A percentile compares a stretch with the other conserved stretches of the same genome.
Conservation (phyloP, 768 basidiomycete species). For the Coprinopsis sp. region DNA sequence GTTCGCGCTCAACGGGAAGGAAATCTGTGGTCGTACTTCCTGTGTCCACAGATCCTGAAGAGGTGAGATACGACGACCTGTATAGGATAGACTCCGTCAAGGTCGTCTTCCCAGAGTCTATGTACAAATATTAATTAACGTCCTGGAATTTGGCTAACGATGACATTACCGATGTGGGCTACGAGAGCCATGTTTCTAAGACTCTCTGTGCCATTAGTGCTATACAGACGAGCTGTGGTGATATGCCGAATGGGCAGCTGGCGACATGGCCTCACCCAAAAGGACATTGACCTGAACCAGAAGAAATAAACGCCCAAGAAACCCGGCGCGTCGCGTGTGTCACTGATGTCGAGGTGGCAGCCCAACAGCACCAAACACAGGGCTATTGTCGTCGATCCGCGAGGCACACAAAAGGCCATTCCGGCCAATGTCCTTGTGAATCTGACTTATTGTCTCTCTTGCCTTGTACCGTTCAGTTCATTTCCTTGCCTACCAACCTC, state of each 20-base stretch:
- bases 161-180: constrained; percentile 74
- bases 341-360: background rate
- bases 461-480: constrained; percentile 6
- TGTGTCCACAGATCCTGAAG: constrained; percentile 80
- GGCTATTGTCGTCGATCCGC: constrained; percentile 10
- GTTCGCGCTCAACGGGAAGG: constrained; percentile 81
- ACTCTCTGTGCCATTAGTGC: constrained; percentile 38
- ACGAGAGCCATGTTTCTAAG: constrained; percentile 80
- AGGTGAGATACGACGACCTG: constrained; percentile 64
- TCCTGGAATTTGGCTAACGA: constrained; percentile 4
- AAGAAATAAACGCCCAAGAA: too few species aligned
- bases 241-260: background rate
- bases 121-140: constrained; percentile 3
- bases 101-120: constrained; percentile 89
- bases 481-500: constrained; percentile 15
- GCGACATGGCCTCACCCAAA: constrained; percentile 6
- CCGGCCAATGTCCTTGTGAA: too few species aligned
- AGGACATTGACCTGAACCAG: constrained; percentile 3
- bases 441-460: too few species aligned
- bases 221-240: constrained; percentile 21
- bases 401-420: too few species aligned
- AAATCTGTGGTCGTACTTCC: constrained; percentile 92
- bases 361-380: constrained; percentile 10
- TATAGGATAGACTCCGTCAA: constrained; percentile 83
- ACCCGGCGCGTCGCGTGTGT: constrained; percentile 3